Conservation (phyloP, 495 filamentous ascomycete genomes). For the Penicillium angulare region DNA sequence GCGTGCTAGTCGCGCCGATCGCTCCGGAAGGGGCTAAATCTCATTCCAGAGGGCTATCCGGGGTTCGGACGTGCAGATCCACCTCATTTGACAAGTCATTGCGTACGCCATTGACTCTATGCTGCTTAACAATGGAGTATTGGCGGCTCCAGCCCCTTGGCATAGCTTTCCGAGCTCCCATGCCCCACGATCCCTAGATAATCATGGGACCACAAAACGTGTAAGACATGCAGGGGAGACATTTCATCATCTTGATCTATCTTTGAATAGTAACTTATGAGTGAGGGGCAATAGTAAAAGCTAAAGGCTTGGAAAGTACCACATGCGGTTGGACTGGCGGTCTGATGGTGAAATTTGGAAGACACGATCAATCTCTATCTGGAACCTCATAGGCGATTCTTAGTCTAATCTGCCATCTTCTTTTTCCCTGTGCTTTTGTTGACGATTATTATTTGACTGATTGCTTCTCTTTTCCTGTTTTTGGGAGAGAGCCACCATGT, state of each 20-base stretch:
- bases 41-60: conserved; percentile 20
- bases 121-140: neutral
- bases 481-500: neutral
- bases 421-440: neutral
- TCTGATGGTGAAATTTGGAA: neutral
- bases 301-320: neutral
- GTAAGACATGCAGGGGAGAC: conserved; percentile 25
- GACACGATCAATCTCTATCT: neutral
- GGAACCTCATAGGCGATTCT: neutral
- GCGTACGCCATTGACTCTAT: conserved; percentile 4
- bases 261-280: neutral
- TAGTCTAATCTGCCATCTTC: neutral
- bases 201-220: conserved; percentile 20
- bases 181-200: conserved; percentile 7
- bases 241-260: neutral
- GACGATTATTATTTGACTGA: neutral
- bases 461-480: neutral
- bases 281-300: neutral
- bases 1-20: conserved; percentile 14
- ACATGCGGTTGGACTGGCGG: neutral
- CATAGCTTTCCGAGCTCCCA: neutral
- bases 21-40: conserved; percentile 16
- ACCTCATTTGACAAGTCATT: conserved; percentile 3
- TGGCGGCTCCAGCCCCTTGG: conserved; percentile 9
- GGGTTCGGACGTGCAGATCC: neutral